These are phyloP conservation scores for Hypomontagnella submonticulosa DNA, from an alignment of 495 filamentous ascomycete species.

Conservation along the genomic window DNA sequence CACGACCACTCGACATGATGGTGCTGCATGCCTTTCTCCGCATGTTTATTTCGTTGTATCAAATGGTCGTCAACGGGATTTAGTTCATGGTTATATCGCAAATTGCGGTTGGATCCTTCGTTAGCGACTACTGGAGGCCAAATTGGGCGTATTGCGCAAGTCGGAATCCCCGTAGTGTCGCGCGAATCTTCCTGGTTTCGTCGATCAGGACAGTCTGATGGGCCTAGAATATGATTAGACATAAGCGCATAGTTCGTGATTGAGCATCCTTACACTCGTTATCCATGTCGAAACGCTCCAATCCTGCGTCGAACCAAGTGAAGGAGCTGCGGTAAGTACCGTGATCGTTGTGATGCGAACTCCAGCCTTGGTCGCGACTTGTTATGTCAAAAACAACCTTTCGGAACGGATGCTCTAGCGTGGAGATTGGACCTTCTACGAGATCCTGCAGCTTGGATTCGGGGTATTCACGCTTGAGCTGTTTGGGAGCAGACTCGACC, in stretches of 20 bases:
- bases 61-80: constrained; percentile 51
- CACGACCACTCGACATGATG: constrained; percentile 68
- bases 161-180: constrained; percentile 13
- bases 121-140: constrained; percentile 32
- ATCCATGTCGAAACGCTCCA: constrained; percentile 56
- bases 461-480: constrained; percentile 47
- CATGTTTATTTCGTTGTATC: constrained; percentile 66
- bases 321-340: constrained; percentile 67
- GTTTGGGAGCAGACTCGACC: constrained; percentile 23
- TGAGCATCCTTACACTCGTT: constrained; percentile 32
- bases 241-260: neutral
- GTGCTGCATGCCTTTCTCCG: constrained; percentile 46
- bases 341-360: constrained; percentile 46
- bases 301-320: constrained; percentile 78
- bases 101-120: neutral
- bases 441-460: constrained; percentile 47
- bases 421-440: constrained; percentile 44
- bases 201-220: constrained; percentile 11
- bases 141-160: constrained; percentile 43
- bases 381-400: constrained; percentile 73
- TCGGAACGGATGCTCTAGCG: constrained; percentile 58
- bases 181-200: constrained; percentile 1
- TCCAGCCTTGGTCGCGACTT: constrained; percentile 76
- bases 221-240: constrained; percentile 1
- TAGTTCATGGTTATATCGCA: constrained; percentile 53